Percentiles rank a stretch among this genome's conserved stretches.
phyloP scores from a whole-genome alignment of 164 flowering plant genomes.

The Sextonia rubra region DNA sequence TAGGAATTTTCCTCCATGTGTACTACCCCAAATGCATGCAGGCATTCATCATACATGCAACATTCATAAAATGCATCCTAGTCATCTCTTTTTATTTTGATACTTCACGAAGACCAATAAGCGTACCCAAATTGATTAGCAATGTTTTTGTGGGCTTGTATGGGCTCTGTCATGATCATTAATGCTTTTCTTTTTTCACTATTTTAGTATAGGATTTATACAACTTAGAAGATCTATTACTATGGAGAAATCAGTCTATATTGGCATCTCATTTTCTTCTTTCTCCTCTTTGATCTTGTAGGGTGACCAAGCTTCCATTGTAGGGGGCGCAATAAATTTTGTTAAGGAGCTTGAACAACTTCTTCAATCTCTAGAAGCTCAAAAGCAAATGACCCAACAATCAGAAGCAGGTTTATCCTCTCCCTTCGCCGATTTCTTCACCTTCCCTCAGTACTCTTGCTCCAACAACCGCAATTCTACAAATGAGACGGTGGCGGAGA shows the following conservation, averaged over 20 bases:
- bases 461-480: slow-evolving; percentile 9
- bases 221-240: no score
- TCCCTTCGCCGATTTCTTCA: slow-evolving; percentile 60
- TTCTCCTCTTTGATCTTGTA: slow-evolving; percentile 10
- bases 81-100: not conserved
- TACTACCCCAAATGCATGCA: not conserved
- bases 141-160: not conserved
- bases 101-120: no score
- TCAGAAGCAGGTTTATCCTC: slow-evolving; percentile 12
- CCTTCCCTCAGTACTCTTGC: slow-evolving; percentile 45
- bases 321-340: slow-evolving; percentile 87
- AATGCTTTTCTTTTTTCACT: no score
- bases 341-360: slow-evolving; percentile 89
- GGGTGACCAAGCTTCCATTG: slow-evolving; percentile 97
- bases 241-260: not conserved
- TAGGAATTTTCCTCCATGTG: not conserved
- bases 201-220: no score
- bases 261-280: not conserved
- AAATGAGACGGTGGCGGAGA: slow-evolving; percentile 15
- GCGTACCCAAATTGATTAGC: not conserved
- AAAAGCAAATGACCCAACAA: slow-evolving; percentile 22
- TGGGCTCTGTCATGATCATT: not conserved
- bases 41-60: not conserved
- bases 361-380: slow-evolving; percentile 52
- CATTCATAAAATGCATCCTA: not conserved